These are phyloP conservation scores for Verticillium nonalfalfae DNA, from an alignment of 2,329 filamentous ascomycete species.

Conservation along the genomic window DNA sequence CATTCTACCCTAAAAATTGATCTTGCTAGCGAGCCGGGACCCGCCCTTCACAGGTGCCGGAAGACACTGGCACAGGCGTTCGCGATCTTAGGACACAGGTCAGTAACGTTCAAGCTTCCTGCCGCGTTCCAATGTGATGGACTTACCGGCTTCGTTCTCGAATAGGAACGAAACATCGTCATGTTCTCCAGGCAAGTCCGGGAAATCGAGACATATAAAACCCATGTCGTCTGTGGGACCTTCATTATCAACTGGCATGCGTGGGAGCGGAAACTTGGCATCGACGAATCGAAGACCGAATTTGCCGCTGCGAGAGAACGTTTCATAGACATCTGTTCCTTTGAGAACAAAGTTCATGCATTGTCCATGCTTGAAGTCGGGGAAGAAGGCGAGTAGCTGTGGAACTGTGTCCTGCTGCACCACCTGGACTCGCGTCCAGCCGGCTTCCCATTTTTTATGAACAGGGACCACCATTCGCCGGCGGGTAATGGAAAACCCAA, in stretches of 20 bases:
- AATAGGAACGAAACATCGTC: conserved; percentile 86
- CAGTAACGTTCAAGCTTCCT: conserved; percentile 13
- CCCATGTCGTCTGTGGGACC: conserved; percentile 53
- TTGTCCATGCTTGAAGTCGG: conserved; percentile 78
- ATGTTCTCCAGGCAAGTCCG: conserved; percentile 86
- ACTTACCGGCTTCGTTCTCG: conserved; percentile 69
- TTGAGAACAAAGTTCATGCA: conserved; percentile 87
- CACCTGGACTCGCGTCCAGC: conserved; percentile 72
- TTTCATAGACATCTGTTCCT: conserved; percentile 77
- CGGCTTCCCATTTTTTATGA: conserved; percentile 89
- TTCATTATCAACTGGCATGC: conserved; percentile 44
- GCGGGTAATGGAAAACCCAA: conserved; percentile 73
- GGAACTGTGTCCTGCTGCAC: conserved; percentile 68
- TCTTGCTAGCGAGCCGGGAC: conserved; percentile 25
- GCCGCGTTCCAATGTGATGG: background rate
- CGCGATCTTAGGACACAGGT: conserved; percentile 37
- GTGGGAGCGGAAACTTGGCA: conserved; percentile 82
- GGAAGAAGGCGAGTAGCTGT: conserved; percentile 81
- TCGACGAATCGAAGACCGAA: conserved; percentile 75
- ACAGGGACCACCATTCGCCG: conserved; percentile 87
- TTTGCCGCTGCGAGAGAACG: conserved; percentile 56
- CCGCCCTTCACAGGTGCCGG: conserved; percentile 51
- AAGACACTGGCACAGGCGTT: conserved; percentile 42
- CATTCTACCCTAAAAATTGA: background rate
- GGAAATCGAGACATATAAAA: conserved; percentile 80